Evolutionary conservation across 176 grass and related monocot species (phyloP), one percentile per base, ranked within the genome.

Genomic region (Triticum urartu): DNA sequence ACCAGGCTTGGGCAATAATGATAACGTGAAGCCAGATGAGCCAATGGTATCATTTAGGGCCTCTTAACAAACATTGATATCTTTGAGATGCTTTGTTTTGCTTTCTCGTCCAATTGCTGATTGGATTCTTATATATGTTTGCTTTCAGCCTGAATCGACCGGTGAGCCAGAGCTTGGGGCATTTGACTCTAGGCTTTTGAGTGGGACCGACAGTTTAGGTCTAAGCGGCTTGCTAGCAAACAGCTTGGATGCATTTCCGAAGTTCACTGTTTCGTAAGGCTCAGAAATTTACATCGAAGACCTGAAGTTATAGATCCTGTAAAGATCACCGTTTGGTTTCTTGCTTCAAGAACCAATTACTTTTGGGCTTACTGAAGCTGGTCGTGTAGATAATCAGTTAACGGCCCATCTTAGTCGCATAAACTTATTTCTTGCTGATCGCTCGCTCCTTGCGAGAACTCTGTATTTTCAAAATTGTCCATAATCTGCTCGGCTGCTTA

Each of bases 191-290:
- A 94, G 82, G 88, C 76, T 83, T 54, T 60, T 83, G 35, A 89
- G 78, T 91, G 89, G 81, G 77, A 77, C 88, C 3, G 90, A 94
- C 80, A 94, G 86, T 81, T 86, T 80, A 86, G 88, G 74, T 22
- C 81, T 98, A 54, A 90, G 86, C 7, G 61, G 70, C 40, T 86
- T 95, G 66, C 56, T 98, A 11, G 75, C 88, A 9, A 89, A 81
- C 52, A 95, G 97, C 77, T 80, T 92, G 80, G 97, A 98, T 82
- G 84, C 96, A 69, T 94, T 94, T 35, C 94, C 92, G 75, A 95
- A 95, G 30, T 92, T 98, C 72, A 94, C 88, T 24, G 86, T 94
- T 85, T 85, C 83, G 62, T 98, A 77, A 92, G 71, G 72, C 68
- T 79, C 47, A 58, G 43, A 79, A 5, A 35, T 58, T 32, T 75